These are phyloP conservation scores for Globisporangium megalacanthum DNA, from an alignment of 352 stramenopile species.

Conservation along the genomic window DNA sequence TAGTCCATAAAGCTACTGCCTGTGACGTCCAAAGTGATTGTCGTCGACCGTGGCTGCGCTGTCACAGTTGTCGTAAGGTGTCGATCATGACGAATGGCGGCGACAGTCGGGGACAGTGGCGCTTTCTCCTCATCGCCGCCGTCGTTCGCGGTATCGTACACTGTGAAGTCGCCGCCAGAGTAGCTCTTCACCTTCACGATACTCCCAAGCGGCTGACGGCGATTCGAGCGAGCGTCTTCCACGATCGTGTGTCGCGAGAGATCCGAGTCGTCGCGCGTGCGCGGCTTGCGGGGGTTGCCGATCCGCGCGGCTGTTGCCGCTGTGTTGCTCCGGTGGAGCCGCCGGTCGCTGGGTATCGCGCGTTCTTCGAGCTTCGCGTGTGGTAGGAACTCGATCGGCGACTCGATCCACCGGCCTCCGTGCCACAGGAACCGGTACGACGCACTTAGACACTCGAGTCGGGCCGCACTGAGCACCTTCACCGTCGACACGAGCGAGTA, in stretches of 20 bases:
- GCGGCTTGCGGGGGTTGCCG: constrained; percentile 17
- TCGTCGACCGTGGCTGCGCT: neutral
- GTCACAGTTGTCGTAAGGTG: neutral
- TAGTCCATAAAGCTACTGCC: neutral
- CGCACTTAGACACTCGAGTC: constrained; percentile 44
- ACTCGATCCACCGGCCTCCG: constrained; percentile 50
- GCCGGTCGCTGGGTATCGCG: neutral
- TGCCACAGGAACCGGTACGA: constrained; percentile 61
- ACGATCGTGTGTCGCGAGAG: constrained; percentile 15
- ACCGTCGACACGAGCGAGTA: constrained; percentile 52
- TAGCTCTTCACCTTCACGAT: constrained; percentile 7
- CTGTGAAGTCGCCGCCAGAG: constrained; percentile 3
- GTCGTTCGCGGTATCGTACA: neutral
- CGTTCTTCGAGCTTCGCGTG: neutral
- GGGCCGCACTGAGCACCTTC: constrained; percentile 43
- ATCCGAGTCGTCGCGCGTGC: constrained; percentile 37
- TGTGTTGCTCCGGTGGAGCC: constrained; percentile 14
- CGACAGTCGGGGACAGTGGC: constrained; percentile 4
- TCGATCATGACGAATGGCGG: neutral
- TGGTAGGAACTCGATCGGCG: constrained; percentile 39
- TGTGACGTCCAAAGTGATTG: neutral
- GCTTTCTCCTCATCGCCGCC: neutral
- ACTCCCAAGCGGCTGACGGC: neutral
- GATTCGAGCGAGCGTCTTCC: constrained; percentile 7
- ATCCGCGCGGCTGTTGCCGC: constrained; percentile 3